These are phyloP conservation scores for Mrakia blollopis DNA, from an alignment of 768 basidiomycete genomes.

Conservation along the genomic window DNA sequence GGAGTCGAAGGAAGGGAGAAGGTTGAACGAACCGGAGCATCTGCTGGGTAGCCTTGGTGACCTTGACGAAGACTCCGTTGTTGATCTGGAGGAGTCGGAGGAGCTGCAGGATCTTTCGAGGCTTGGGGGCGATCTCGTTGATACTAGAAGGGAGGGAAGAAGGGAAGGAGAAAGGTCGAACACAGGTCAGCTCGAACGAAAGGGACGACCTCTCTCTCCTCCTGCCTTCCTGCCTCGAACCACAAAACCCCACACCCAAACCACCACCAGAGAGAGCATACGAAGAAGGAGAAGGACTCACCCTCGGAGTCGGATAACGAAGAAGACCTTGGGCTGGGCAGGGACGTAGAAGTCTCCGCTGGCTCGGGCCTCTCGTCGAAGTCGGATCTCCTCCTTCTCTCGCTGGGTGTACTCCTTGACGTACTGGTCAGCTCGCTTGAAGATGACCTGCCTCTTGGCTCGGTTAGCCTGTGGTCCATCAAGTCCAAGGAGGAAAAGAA, in stretches of 20 bases:
- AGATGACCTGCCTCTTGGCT: conserved; percentile 92
- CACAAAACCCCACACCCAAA: not conserved
- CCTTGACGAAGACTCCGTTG: conserved; percentile 98
- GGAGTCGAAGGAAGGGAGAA: not conserved
- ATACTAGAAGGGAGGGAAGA: conserved; percentile 59
- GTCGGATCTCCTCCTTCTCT: conserved; percentile 93
- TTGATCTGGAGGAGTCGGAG: conserved; percentile 99
- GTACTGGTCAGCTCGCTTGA: conserved; percentile 98
- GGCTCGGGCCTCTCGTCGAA: conserved; percentile 86
- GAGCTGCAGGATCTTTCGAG: conserved; percentile 96
- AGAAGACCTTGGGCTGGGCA: conserved; percentile 94
- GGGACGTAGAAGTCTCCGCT: conserved; percentile 96
- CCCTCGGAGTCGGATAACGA: conserved; percentile 96
- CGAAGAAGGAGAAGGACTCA: conserved; percentile 49
- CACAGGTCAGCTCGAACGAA: not conserved
- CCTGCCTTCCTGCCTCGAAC: not conserved
- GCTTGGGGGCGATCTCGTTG: conserved; percentile 99
- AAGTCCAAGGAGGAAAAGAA: not conserved
- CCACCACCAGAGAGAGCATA: not conserved
- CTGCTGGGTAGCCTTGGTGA: conserved; percentile 90
- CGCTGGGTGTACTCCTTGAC: conserved; percentile 90
- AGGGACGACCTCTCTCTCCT: not conserved
- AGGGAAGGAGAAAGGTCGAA: not conserved
- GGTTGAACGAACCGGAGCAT: conserved; percentile 65
- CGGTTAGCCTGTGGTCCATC: conserved; percentile 21